Conservation (phyloP, 140 eudicot genomes). For the Bidens hawaiensis region DNA sequence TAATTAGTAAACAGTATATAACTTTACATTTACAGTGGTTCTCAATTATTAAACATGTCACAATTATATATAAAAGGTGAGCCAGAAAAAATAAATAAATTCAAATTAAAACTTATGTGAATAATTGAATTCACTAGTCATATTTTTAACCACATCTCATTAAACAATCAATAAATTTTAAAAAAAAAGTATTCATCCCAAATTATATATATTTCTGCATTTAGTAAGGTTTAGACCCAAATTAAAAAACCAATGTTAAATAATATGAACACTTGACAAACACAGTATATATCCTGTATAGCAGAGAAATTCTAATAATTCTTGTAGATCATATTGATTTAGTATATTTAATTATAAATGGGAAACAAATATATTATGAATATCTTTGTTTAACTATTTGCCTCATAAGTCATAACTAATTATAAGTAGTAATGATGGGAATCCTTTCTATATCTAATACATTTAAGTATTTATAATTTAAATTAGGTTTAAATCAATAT, state of each 20-base stretch:
- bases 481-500: not conserved
- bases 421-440: not conserved
- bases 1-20: too few relatives aligned
- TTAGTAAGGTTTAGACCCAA: not conserved
- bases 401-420: too few relatives aligned
- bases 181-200: not conserved
- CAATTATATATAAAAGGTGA: too few relatives aligned
- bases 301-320: not conserved
- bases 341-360: not conserved
- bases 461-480: not conserved
- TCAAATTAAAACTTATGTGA: too few relatives aligned
- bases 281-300: too few relatives aligned
- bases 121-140: not conserved
- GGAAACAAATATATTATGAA: not conserved
- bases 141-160: not conserved
- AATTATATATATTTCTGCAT: not conserved
- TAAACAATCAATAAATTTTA: not conserved
- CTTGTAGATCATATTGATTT: not conserved
- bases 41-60: too few relatives aligned
- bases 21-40: too few relatives aligned
- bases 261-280: not conserved
- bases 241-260: not conserved
- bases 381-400: not conserved
- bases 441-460: conserved; percentile 1
- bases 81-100: too few relatives aligned